Conservation (phyloP, 139 green algal species). For the Chlamydomonas applanata region DNA sequence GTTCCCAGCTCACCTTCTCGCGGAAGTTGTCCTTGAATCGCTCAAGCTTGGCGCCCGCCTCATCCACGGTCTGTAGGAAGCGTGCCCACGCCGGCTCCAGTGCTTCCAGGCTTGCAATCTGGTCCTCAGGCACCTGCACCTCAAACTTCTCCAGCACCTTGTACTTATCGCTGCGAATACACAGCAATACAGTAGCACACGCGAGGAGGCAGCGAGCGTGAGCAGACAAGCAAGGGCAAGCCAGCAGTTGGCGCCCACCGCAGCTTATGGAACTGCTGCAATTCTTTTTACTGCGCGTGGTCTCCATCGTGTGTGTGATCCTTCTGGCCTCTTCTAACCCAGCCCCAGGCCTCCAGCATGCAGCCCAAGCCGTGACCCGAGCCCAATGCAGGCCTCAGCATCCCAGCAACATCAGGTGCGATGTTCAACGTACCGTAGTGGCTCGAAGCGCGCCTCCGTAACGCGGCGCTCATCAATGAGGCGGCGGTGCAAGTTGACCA, state of each 20-base stretch:
- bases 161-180: slow-evolving; percentile 64
- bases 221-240: too few relatives aligned
- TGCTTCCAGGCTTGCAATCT: slow-evolving; percentile 58
- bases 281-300: too few relatives aligned
- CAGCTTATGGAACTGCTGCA: neutral
- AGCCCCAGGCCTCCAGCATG: too few relatives aligned
- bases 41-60: slow-evolving; percentile 59
- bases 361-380: too few relatives aligned
- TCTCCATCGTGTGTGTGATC: neutral
- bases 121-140: slow-evolving; percentile 59
- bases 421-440: slow-evolving; percentile 45
- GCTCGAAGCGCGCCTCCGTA: slow-evolving; percentile 62
- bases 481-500: slow-evolving; percentile 64
- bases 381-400: too few relatives aligned
- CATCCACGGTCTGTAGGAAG: slow-evolving; percentile 66
- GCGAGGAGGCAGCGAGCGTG: too few relatives aligned
- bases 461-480: slow-evolving; percentile 57
- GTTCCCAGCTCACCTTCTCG: slow-evolving; percentile 16
- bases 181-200: neutral
- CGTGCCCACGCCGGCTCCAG: slow-evolving; percentile 56
- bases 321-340: neutral
- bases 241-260: neutral
- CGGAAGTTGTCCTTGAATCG: slow-evolving; percentile 81
- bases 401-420: neutral
- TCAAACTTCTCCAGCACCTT: slow-evolving; percentile 74